Evolutionary conservation across 2,329 filamentous ascomycete species (phyloP).

Genomic region (Exophiala xenobiotica): DNA sequence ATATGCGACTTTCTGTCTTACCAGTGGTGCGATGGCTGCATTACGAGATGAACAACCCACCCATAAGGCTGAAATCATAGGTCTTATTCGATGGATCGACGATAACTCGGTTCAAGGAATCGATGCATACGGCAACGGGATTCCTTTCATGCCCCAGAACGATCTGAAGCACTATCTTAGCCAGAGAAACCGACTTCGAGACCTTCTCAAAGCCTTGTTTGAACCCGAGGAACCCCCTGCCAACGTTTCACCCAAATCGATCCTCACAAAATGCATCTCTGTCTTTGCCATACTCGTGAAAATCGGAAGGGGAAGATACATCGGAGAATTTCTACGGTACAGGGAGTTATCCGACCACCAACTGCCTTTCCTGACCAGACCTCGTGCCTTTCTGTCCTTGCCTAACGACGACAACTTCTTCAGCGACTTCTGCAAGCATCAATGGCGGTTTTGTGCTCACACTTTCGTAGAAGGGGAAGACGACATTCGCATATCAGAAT

Average conservation of each 20-base stretch:
- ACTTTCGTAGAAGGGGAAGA: slow-evolving; percentile 26
- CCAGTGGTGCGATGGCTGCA: not conserved
- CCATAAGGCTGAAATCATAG: not conserved
- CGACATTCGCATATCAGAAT: slow-evolving; percentile 27
- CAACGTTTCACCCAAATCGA: not conserved
- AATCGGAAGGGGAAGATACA: slow-evolving; percentile 17
- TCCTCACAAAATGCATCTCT: slow-evolving; percentile 16
- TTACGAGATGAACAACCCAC: not conserved
- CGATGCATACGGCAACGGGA: not conserved
- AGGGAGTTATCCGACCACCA: slow-evolving; percentile 23
- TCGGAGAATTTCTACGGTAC: slow-evolving; percentile 21
- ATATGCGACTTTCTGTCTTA: not conserved
- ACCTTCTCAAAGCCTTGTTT: slow-evolving; percentile 3
- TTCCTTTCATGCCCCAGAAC: slow-evolving; percentile 10
- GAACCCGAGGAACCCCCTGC: not conserved
- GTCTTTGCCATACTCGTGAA: slow-evolving; percentile 26
- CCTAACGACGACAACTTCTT: slow-evolving; percentile 25
- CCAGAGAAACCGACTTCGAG: not conserved
- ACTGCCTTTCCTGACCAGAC: slow-evolving; percentile 27
- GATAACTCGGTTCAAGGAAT: not conserved
- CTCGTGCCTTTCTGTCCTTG: slow-evolving; percentile 20
- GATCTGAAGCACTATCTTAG: slow-evolving; percentile 11
- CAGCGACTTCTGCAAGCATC: slow-evolving; percentile 31
- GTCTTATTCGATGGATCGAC: not conserved
- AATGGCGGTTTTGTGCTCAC: slow-evolving; percentile 33